Base-by-base conservation (phyloP, 2,329 filamentous ascomycete genomes). In the Fusarium sp. region DNA sequence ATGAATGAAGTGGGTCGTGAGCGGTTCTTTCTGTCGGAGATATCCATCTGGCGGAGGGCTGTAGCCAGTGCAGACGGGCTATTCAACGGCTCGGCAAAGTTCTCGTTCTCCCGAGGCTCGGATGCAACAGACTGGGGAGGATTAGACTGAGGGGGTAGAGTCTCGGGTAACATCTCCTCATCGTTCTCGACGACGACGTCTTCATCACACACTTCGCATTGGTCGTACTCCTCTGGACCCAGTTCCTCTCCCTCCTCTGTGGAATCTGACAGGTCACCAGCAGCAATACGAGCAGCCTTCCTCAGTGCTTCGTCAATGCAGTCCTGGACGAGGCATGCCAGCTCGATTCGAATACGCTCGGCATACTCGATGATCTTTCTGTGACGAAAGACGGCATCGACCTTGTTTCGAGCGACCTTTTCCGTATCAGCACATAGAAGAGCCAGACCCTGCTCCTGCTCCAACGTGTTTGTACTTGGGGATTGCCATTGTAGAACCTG, bases 401-500 rank as follows among this genome's bases (percentile, higher is more conserved):
- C 94, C 81, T 99, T 99, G 52, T 93, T 90, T 78, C 92, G 94
- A 29, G 95, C 93, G 42, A 94, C 89, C 78, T 89, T 92, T 81
- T 96, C 94, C 0, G 95, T 98, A 80, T 99, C 96, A 16, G 93
- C 89, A 80, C 95, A 98, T n/a, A 99, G 85, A 29, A 95, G 83
- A 40, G 94, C 93, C 27, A 99, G 86, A 0, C 96, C 96, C 79
- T 97, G 94, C 80, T 98, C 96, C 80, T 98, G 95, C 72, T 99
- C 96, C 18, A 98, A 84, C 0, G 95, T 96, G 78, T 96, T 96
- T 59, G 93, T 93, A 77, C 94, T 95, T 1, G 96, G 96, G 6
- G 96, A 98, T 79, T 98, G 95, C 96, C 97, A 99, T 81, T 98
- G 95, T 75, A 97, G 83, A 7, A 99, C 95, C 82, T 99, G 96